A percentile compares a stretch with the other conserved stretches of the same genome.
These are phyloP conservation scores for Malassezia sympodialis DNA, from an alignment of 1,284 basidiomycete species.

Conservation along the genomic window DNA sequence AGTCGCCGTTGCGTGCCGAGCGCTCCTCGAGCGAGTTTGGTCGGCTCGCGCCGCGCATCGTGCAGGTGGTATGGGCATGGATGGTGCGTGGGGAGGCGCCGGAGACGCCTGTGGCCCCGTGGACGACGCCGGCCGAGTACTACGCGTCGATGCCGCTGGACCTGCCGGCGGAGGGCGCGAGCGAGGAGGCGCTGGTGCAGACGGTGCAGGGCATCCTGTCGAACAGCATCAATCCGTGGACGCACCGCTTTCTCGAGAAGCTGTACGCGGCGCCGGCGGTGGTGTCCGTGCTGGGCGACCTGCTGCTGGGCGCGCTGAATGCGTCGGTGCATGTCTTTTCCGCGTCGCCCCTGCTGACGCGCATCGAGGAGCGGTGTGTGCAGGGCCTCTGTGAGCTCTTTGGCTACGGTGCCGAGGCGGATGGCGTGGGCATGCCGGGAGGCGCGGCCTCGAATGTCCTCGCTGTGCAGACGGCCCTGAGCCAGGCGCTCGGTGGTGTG, in stretches of 20 bases:
- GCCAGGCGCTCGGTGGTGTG: constrained; percentile 45
- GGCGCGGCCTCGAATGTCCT: constrained; percentile 49
- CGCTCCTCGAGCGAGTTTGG: constrained; percentile 22
- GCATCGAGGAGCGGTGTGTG: constrained; percentile 40
- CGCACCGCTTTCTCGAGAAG: constrained; percentile 42
- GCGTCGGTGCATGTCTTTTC: constrained; percentile 50
- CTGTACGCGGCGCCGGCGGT: constrained; percentile 49
- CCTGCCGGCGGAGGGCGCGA: constrained; percentile 17
- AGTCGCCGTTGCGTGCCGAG: constrained; percentile 22
- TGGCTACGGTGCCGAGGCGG: constrained; percentile 23
- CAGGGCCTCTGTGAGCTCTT: constrained; percentile 28
- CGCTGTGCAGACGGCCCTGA: constrained; percentile 49
- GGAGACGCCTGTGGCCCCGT: constrained; percentile 21
- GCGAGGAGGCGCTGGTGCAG: constrained; percentile 16
- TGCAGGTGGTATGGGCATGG: constrained; percentile 8
- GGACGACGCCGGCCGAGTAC: constrained; percentile 17
- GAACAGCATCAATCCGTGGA: constrained; percentile 43
- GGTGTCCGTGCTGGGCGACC: constrained; percentile 48
- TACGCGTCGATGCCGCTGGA: not conserved
- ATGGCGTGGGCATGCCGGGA: constrained; percentile 48
- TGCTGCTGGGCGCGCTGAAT: constrained; percentile 49
- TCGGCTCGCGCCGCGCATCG: constrained; percentile 20
- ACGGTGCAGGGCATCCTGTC: constrained; percentile 25
- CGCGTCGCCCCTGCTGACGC: constrained; percentile 49
- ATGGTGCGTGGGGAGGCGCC: constrained; percentile 6